Base-by-base conservation (phyloP, 1,284 basidiomycete genomes). In the Ustilago xerochloae region DNA sequence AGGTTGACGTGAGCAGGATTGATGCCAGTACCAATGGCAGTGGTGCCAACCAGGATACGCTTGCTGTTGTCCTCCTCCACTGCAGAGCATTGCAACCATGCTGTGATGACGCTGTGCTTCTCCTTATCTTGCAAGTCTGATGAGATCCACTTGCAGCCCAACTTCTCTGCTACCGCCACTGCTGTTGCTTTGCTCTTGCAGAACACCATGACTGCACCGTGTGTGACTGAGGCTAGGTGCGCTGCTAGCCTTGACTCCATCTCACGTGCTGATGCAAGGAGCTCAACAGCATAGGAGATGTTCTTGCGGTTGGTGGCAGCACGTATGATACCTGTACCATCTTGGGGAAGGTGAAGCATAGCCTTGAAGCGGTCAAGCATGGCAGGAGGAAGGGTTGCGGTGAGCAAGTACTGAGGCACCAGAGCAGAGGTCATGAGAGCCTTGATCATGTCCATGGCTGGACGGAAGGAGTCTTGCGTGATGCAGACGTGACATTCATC, bases 21-120 rank as follows among this genome's bases (percentile, higher is more conserved):
- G 49, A 36, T 51, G 32, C 49, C 49, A 35, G 49, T 51, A 33
- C 49, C 49, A 51, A 51, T 51, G 32, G 49, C 49, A 24, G 49
- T 22, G 18, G 49, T 51, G 32, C 49, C 49, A 22, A 51, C 49
- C 30, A 51, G 4, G 33, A 51, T 16, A 36, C 33, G 33, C 22
- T 24, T 35, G 32, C 18, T 51, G 49, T 51, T 36, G 45, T 28
- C 26, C 45, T 46, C 26, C 45, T 46, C 45, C 6, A 16, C 13
- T 13, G 22, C 24, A 28, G 45, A 46, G 45, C 45, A 46, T 26
- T 46, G 45, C 45, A 46, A 16, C 45, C 45, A 46, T 3, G 22
- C 24, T 28, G 45, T 10, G 24, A 46, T 26, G 45, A 46, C 29
- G 12, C 6, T 26, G 20, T 29, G 24, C 45, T 46, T 46, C 20